phyloP scores from a whole-genome alignment of 306 rosid genomes.

The Casuarina glauca region DNA sequence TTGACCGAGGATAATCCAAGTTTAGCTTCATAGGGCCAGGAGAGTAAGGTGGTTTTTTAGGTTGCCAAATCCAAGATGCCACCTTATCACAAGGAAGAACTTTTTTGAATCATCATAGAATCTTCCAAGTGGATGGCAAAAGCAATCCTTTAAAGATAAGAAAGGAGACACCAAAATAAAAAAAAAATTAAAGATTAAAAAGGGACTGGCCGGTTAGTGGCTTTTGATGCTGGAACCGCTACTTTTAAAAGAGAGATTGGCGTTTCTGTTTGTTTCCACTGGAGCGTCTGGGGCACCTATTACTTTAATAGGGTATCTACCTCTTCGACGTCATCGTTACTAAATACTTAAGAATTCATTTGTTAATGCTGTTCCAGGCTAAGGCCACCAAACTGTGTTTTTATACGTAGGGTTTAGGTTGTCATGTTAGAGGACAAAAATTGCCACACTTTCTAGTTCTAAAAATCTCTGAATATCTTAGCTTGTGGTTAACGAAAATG shows the following conservation, averaged over 20 bases:
- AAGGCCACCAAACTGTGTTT: too few species aligned
- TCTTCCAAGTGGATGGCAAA: constrained; percentile 57
- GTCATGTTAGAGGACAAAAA: too few species aligned
- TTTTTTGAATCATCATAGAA: constrained; percentile 46
- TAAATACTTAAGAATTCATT: not conserved
- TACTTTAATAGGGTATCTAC: not conserved
- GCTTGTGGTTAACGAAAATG: too few species aligned
- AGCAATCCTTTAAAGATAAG: constrained; percentile 31
- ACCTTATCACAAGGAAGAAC: constrained; percentile 34
- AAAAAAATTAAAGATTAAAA: not conserved
- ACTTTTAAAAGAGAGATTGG: not conserved
- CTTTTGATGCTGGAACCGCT: constrained; percentile 36
- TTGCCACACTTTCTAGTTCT: too few species aligned
- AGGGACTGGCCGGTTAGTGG: constrained; percentile 21
- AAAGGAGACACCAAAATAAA: constrained; percentile 3
- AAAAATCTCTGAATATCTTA: too few species aligned
- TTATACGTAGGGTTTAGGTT: too few species aligned
- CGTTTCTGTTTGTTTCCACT: not conserved
- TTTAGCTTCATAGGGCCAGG: not conserved
- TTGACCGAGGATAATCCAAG: not conserved
- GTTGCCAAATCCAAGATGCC: constrained; percentile 28
- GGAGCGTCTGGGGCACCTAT: constrained; percentile 12
- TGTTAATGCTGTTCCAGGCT: not conserved
- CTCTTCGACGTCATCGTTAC: not conserved
- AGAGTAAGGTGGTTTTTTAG: constrained; percentile 22